Evolutionary conservation across 2,329 filamentous ascomycete genomes (phyloP).

Genomic region (Fusarium cicatricum): DNA sequence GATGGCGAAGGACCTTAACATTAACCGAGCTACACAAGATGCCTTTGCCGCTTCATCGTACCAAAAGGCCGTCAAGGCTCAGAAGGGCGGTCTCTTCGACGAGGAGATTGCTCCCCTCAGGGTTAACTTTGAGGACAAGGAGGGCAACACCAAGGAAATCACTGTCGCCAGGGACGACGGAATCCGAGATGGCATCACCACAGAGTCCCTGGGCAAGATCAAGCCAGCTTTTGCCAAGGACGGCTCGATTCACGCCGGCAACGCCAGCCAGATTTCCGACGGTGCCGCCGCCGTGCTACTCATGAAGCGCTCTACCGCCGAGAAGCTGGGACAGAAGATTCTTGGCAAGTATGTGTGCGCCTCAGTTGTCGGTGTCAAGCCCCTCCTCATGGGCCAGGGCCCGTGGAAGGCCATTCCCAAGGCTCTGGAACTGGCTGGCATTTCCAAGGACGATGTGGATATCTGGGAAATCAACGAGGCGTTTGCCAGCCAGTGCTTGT

Average conservation of each 20-base stretch:
- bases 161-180: constrained; percentile 89
- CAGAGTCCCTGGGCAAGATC: constrained; percentile 90
- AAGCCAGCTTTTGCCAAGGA: constrained; percentile 89
- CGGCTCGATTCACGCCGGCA: constrained; percentile 94
- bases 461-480: constrained; percentile 99
- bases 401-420: constrained; percentile 97
- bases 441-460: constrained; percentile 89
- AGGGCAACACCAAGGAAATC: constrained; percentile 82
- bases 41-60: constrained; percentile 94
- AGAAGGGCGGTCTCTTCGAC: constrained; percentile 88
- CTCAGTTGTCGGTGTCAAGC: constrained; percentile 86
- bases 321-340: constrained; percentile 86
- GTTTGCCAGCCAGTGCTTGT: constrained; percentile 93
- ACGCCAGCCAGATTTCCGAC: constrained; percentile 94
- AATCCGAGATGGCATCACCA: constrained; percentile 83
- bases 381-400: constrained; percentile 94
- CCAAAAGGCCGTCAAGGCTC: constrained; percentile 86
- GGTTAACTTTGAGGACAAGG: constrained; percentile 90
- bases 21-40: constrained; percentile 80
- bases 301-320: constrained; percentile 92
- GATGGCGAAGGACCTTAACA: constrained; percentile 87
- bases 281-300: constrained; percentile 93
- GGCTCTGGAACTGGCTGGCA: constrained; percentile 85
- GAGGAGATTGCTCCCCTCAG: constrained; percentile 89
- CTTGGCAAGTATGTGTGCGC: constrained; percentile 92